Evolutionary conservation across 2,329 filamentous ascomycete genomes (phyloP), one percentile per base, ranked within the genome.

Genomic region (Epichloe glyceriae): DNA sequence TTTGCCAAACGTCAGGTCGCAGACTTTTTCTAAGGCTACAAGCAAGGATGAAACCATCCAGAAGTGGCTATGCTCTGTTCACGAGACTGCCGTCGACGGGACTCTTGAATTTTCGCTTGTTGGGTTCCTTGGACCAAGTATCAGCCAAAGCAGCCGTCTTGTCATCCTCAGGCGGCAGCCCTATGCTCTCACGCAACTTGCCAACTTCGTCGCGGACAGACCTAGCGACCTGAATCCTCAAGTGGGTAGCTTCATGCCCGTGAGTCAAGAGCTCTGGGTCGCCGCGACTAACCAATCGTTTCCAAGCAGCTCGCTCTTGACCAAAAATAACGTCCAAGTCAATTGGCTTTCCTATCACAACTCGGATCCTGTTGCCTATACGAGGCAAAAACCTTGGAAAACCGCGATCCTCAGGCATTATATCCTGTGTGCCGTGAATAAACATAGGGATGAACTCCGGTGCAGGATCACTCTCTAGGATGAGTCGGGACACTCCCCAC

Each of bases 381-480:
- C 91, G 79, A 1, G 93, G 93, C 14, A 95, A 59, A 61, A 88
- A 93, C 12, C 88, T 80, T 1, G 91, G 93, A 59, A 83, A 95
- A 2, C 68, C 70, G 44, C 93, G 79, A 52, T 82, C 76, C 67
- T 97, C 91, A 60, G 87, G 78, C 91, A 97, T 96, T 58, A 95
- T 75, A 53, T 85, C 70, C 63, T 96, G 86, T 15, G 86, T 86
- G 30, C 93, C 93, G 61, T 96, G 88, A 47, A 97, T 84, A 74
- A 94, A 98, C 69, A 98, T 91, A 42, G 93, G 89, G 37, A 98
- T 78, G 19, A 98, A 78, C 58, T 94, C 87, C 0, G 93, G 93
- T 55, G 86, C 83, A 3, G 88, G 88, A 46, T 91, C 86, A 45
- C 85, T 80, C 67, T 98, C 93, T 45, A 98, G 79, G 52, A 98